A percentile compares a stretch with the other conserved stretches of the same genome.
phyloP scores from a whole-genome alignment of 2,329 filamentous ascomycete genomes.

The Thielaviopsis musarum region DNA sequence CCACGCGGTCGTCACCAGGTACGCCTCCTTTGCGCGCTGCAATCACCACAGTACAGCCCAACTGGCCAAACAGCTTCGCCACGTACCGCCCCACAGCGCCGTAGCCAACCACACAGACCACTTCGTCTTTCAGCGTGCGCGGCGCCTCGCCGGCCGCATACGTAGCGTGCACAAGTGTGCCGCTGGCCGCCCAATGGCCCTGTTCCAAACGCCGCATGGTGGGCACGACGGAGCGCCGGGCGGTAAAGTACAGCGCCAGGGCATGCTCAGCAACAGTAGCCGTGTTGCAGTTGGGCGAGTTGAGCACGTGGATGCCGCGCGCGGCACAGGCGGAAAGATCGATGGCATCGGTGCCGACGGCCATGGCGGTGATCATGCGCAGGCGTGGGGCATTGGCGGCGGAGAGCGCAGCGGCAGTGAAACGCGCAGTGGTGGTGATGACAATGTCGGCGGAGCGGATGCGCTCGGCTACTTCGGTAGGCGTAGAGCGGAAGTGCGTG shows the following conservation, averaged over 20 bases:
- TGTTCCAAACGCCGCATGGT: not conserved
- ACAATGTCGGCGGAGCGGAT: conserved; percentile 16
- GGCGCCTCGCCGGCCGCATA: not conserved
- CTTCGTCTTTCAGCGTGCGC: conserved; percentile 3
- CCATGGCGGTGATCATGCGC: conserved; percentile 12
- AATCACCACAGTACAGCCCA: conserved; percentile 3
- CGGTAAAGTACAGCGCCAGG: conserved; percentile 52
- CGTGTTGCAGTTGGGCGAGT: conserved; percentile 65
- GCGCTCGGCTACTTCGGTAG: conserved; percentile 5
- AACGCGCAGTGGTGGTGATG: conserved; percentile 15
- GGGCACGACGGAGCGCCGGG: conserved; percentile 10
- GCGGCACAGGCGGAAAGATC: conserved; percentile 56
- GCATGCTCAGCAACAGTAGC: conserved; percentile 67
- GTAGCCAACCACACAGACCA: conserved; percentile 2
- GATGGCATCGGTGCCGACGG: conserved; percentile 68
- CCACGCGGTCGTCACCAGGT: not conserved
- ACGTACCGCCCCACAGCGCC: conserved; percentile 7
- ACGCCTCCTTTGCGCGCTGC: conserved; percentile 2
- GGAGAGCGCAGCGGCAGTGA: conserved; percentile 12
- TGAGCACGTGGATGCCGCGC: conserved; percentile 63
- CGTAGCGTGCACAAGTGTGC: not conserved
- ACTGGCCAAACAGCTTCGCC: not conserved
- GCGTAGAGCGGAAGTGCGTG: conserved; percentile 4
- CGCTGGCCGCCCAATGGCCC: not conserved
- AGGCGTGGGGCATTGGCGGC: conserved; percentile 14